These are phyloP conservation scores for Tolypocladium album DNA, from an alignment of 2,329 filamentous ascomycete species.

Conservation along the genomic window DNA sequence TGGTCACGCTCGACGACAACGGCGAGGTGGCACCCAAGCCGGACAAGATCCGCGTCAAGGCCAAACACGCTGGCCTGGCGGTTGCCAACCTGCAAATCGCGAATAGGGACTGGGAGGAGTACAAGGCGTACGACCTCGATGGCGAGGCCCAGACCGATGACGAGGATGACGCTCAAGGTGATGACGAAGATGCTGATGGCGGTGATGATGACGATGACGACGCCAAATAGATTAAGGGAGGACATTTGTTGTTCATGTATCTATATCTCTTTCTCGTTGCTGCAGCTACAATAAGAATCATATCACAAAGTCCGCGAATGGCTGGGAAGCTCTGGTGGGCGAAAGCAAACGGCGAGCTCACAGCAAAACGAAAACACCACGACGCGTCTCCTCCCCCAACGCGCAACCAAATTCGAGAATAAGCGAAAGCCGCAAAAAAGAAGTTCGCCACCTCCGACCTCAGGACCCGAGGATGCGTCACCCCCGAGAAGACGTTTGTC, in stretches of 20 bases:
- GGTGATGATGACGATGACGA: neutral
- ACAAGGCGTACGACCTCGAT: neutral
- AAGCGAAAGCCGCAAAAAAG: too few relatives aligned
- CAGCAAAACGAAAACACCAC: too few relatives aligned
- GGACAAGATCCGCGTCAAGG: neutral
- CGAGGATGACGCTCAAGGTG: neutral
- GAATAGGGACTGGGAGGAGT: neutral
- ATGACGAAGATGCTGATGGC: neutral
- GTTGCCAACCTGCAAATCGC: neutral
- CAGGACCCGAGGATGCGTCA: too few relatives aligned
- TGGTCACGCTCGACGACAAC: neutral
- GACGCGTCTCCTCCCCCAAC: too few relatives aligned
- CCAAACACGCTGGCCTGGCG: neutral
- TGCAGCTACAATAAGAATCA: too few relatives aligned
- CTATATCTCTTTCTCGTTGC: too few relatives aligned
- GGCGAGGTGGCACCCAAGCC: neutral
- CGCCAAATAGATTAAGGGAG: neutral
- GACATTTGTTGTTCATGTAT: neutral
- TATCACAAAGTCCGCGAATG: too few relatives aligned
- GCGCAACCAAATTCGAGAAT: too few relatives aligned
- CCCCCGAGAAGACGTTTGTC: too few relatives aligned
- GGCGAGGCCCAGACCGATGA: neutral
- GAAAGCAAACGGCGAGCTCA: too few relatives aligned
- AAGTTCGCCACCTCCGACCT: too few relatives aligned
- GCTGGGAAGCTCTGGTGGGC: too few relatives aligned